A percentile compares a stretch with the other conserved stretches of the same genome.
Conservation (phyloP, 805 yeast genomes). For the Candida boidinii region DNA sequence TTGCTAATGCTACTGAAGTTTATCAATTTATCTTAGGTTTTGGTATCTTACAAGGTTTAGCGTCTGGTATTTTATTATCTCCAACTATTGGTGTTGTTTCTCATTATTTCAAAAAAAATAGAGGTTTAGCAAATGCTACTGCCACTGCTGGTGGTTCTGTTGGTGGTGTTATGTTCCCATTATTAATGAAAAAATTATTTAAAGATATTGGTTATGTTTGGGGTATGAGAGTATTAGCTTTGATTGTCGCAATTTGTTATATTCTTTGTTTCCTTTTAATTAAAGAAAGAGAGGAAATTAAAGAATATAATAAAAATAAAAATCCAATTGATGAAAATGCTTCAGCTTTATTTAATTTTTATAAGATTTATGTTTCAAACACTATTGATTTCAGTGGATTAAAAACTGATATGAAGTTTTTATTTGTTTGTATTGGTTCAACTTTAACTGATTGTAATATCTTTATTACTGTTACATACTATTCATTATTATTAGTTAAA, state of each 20-base stretch:
- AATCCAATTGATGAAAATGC: slow-evolving; percentile 8
- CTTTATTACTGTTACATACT: slow-evolving; percentile 34
- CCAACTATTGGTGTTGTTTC: slow-evolving; percentile 55
- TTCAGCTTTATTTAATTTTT: no score
- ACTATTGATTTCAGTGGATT: slow-evolving; percentile 28
- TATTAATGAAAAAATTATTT: slow-evolving; percentile 39
- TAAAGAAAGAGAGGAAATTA: slow-evolving; percentile 29
- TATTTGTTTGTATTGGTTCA: slow-evolving; percentile 33
- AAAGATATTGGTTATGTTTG: slow-evolving; percentile 41
- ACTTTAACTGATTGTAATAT: slow-evolving; percentile 38
- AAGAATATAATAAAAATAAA: slow-evolving; percentile 14
- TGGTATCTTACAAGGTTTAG: slow-evolving; percentile 46
- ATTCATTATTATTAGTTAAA: slow-evolving; percentile 40
- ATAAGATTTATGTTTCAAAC: slow-evolving; percentile 8
- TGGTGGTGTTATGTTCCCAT: slow-evolving; percentile 44
- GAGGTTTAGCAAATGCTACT: slow-evolving; percentile 45
- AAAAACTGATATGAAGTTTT: slow-evolving; percentile 30
- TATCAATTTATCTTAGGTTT: slow-evolving; percentile 59
- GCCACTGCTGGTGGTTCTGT: slow-evolving; percentile 45
- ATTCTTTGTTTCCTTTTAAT: slow-evolving; percentile 23
- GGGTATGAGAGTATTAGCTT: slow-evolving; percentile 44
- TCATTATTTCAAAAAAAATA: slow-evolving; percentile 50
- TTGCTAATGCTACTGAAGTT: slow-evolving; percentile 41
- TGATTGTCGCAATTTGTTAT: slow-evolving; percentile 35
- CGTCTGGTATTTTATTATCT: slow-evolving; percentile 48